Evolutionary conservation across 208 protist species (phyloP).

Genomic region (Leishmania amazonensis): DNA sequence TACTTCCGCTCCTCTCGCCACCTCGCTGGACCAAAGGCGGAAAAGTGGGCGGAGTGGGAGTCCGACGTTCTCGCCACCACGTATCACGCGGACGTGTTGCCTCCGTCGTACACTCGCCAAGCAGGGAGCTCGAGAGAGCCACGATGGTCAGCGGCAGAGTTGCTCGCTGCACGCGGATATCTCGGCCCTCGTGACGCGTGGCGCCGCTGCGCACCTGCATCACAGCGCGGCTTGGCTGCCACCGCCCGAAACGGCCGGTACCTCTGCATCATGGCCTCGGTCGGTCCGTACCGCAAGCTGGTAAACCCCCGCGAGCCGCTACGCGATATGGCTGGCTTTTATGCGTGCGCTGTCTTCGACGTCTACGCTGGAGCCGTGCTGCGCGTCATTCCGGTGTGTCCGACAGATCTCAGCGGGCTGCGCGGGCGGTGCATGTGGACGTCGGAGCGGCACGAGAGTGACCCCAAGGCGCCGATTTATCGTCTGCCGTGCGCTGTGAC

Average conservation of each 20-base stretch:
- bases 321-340: constrained; percentile 51
- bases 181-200: constrained; percentile 23
- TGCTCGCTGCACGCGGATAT: constrained; percentile 27
- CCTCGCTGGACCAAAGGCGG: background rate
- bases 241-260: constrained; percentile 76
- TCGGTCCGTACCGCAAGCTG: constrained; percentile 60
- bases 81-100: constrained; percentile 32
- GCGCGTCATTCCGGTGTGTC: constrained; percentile 70
- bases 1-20: constrained; percentile 13
- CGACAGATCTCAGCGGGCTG: constrained; percentile 39
- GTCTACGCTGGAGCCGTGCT: constrained; percentile 56
- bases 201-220: constrained; percentile 23
- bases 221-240: constrained; percentile 37
- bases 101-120: background rate
- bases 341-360: constrained; percentile 76
- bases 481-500: constrained; percentile 53
- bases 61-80: constrained; percentile 24
- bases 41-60: constrained; percentile 27
- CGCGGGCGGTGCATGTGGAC: constrained; percentile 30
- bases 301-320: constrained; percentile 45
- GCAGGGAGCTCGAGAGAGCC: background rate
- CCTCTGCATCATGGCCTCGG: constrained; percentile 66
- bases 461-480: constrained; percentile 59
- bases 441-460: constrained; percentile 36
- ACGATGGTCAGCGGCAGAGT: constrained; percentile 18